phyloP scores from a whole-genome alignment of 2,329 filamentous ascomycete genomes.

The Penicillium verrucosum region DNA sequence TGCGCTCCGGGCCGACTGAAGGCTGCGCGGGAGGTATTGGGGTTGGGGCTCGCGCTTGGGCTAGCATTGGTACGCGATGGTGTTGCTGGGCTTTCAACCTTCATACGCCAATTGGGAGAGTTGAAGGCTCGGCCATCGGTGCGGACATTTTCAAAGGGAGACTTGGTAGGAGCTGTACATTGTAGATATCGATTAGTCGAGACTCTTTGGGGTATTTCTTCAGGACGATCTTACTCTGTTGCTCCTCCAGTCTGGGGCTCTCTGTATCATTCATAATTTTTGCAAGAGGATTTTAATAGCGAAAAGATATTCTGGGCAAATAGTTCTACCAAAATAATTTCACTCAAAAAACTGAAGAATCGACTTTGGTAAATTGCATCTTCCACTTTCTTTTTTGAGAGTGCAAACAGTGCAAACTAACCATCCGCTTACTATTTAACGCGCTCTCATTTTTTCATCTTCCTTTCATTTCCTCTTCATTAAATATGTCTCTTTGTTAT shows the following conservation, averaged over 20 bases:
- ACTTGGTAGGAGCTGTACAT: slow-evolving; percentile 30
- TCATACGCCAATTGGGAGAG: slow-evolving; percentile 43
- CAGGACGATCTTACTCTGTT: slow-evolving; percentile 30
- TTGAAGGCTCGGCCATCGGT: slow-evolving; percentile 39
- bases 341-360: not conserved
- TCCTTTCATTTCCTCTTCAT: not conserved
- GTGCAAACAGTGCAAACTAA: slow-evolving; percentile 20
- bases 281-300: not conserved
- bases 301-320: not conserved
- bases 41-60: slow-evolving; percentile 14
- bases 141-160: slow-evolving; percentile 32
- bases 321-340: not conserved
- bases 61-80: slow-evolving; percentile 18
- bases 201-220: slow-evolving; percentile 14
- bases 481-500: not conserved
- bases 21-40: slow-evolving; percentile 30
- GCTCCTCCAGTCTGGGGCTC: slow-evolving; percentile 29
- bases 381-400: slow-evolving; percentile 19
- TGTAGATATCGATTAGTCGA: slow-evolving; percentile 10
- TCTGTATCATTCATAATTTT: slow-evolving; percentile 33
- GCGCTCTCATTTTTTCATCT: slow-evolving; percentile 3
- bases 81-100: slow-evolving; percentile 35
- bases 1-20: slow-evolving; percentile 32
- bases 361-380: slow-evolving; percentile 1
- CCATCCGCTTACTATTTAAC: slow-evolving; percentile 13